Conservation (phyloP, 345 rosid genomes). For the Carallia pectinifolia region DNA sequence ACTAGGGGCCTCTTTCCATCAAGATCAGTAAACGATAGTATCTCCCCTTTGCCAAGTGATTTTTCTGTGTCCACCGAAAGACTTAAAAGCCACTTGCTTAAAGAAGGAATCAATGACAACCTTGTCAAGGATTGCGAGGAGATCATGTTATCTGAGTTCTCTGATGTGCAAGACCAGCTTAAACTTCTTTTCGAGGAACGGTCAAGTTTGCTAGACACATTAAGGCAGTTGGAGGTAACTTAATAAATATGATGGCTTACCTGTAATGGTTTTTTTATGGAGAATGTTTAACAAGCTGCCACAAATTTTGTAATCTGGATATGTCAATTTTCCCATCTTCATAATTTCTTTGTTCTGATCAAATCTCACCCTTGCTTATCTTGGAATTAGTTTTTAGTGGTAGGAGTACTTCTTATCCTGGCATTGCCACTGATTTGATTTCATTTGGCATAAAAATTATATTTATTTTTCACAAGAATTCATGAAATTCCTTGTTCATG, state of each 20-base stretch:
- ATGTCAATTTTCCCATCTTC: too few relatives aligned
- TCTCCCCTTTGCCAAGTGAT: constrained; percentile 56
- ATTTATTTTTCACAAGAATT: not conserved
- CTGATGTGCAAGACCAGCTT: constrained; percentile 66
- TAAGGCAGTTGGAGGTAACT: constrained; percentile 90
- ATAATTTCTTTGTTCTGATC: too few relatives aligned
- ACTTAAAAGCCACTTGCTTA: constrained; percentile 63
- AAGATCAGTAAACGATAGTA: constrained; percentile 56
- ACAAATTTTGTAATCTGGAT: too few relatives aligned
- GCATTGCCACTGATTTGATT: too few relatives aligned
- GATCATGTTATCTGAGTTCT: constrained; percentile 85
- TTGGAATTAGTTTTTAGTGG: too few relatives aligned
- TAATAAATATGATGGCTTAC: not conserved
- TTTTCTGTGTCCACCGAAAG: constrained; percentile 69
- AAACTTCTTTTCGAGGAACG: constrained; percentile 71
- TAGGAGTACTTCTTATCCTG: too few relatives aligned
- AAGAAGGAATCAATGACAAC: constrained; percentile 62
- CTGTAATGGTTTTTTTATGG: too few relatives aligned
- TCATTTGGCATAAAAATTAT: too few relatives aligned
- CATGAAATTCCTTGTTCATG: constrained; percentile 2
- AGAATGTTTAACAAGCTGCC: too few relatives aligned
- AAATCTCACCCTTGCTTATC: too few relatives aligned
- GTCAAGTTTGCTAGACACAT: constrained; percentile 66
- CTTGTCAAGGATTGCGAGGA: constrained; percentile 89
- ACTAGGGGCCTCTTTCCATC: constrained; percentile 59